Percentiles rank a stretch among this genome's conserved stretches.
Evolutionary conservation across 164 flowering plant genomes (phyloP).

Genomic region (Amborella trichopoda): DNA sequence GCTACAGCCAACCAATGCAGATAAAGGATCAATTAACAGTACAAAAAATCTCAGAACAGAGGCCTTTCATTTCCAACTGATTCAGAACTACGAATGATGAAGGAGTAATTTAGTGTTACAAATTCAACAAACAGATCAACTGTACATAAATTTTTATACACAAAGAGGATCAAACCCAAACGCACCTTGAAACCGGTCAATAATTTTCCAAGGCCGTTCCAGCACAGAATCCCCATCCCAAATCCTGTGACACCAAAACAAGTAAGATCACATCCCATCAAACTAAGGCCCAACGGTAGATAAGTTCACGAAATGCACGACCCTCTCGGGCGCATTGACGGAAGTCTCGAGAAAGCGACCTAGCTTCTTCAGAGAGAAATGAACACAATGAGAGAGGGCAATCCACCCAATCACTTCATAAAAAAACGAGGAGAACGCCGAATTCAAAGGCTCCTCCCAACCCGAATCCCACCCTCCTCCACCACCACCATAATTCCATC

Average conservation of each 20-base stretch:
- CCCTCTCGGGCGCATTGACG: conserved; percentile 31
- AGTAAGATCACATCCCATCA: background rate
- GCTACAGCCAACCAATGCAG: too few relatives aligned
- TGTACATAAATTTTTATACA: too few relatives aligned
- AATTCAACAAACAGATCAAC: too few relatives aligned
- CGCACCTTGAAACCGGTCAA: too few relatives aligned
- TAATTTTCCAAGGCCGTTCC: too few relatives aligned
- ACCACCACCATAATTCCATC: conserved; percentile 22
- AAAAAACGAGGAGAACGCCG: conserved; percentile 62
- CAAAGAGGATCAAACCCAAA: too few relatives aligned
- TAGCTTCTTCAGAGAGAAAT: conserved; percentile 66
- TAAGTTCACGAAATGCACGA: conserved; percentile 6
- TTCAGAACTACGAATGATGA: too few relatives aligned
- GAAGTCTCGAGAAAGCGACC: conserved; percentile 25
- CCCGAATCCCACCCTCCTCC: conserved; percentile 45
- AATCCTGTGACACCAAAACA: background rate
- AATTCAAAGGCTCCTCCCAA: conserved; percentile 30
- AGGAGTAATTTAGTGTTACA: too few relatives aligned
- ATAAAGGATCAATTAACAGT: too few relatives aligned
- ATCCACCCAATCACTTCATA: conserved; percentile 79
- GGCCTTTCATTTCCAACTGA: too few relatives aligned
- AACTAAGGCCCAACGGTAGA: background rate
- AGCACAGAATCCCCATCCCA: background rate
- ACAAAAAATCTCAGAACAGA: too few relatives aligned
- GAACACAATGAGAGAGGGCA: conserved; percentile 70